phyloP scores from a whole-genome alignment of 1,139 yeast genomes.

The Debaryomyces sp. region DNA sequence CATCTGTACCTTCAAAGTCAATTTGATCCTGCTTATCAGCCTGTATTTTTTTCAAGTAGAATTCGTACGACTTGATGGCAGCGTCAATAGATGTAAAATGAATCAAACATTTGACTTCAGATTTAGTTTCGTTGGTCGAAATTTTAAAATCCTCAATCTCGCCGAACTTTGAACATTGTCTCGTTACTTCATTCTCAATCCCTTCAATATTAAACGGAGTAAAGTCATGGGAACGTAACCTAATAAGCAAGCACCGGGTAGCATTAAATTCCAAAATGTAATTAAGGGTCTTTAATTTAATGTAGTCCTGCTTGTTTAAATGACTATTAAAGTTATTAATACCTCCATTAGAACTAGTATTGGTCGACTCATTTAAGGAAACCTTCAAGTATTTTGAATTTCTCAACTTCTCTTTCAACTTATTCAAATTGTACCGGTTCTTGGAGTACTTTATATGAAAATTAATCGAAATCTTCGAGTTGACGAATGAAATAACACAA shows the following conservation, averaged over 20 bases:
- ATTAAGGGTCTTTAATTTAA: constrained; percentile 46
- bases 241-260: constrained; percentile 36
- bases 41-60: constrained; percentile 28
- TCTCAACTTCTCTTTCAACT: constrained; percentile 29
- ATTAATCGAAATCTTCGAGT: constrained; percentile 35
- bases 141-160: constrained; percentile 35
- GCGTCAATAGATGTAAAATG: constrained; percentile 47
- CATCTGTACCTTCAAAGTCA: constrained; percentile 17
- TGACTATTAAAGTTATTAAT: constrained; percentile 9
- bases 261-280: constrained; percentile 45
- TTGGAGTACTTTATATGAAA: constrained; percentile 39
- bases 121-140: constrained; percentile 5
- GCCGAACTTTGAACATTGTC: constrained; percentile 36
- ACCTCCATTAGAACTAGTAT: constrained; percentile 9
- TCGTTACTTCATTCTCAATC: constrained; percentile 20
- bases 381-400: constrained; percentile 36
- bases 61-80: constrained; percentile 42
- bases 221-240: constrained; percentile 15
- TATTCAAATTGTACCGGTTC: constrained; percentile 27
- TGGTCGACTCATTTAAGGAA: constrained; percentile 29
- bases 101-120: constrained; percentile 19
- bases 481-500: constrained; percentile 45
- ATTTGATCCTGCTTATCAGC: constrained; percentile 24
- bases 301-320: constrained; percentile 34
- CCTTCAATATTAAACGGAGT: constrained; percentile 6